Conservation (phyloP, 2,329 filamentous ascomycete genomes). For the Cladorrhinum sp. region DNA sequence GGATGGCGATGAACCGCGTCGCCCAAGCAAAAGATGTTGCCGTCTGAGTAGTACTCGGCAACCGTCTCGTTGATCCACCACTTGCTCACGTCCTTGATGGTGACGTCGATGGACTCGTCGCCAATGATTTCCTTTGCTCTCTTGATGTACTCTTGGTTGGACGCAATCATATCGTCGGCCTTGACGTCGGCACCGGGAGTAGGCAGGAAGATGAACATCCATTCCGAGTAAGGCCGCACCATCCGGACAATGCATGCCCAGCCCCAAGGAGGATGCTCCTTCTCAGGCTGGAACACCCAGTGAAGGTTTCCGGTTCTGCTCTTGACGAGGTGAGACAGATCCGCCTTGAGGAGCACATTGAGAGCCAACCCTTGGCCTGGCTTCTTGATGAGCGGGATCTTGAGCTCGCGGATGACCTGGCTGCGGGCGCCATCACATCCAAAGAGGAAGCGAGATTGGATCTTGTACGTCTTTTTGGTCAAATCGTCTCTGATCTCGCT, state of each 20-base stretch:
- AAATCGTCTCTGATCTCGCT: slow-evolving; percentile 24
- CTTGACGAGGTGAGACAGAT: slow-evolving; percentile 47
- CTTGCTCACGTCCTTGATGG: slow-evolving; percentile 51
- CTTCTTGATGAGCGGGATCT: slow-evolving; percentile 32
- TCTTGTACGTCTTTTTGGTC: slow-evolving; percentile 29
- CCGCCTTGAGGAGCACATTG: slow-evolving; percentile 40
- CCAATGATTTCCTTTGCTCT: slow-evolving; percentile 51
- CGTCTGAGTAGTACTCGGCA: slow-evolving; percentile 51
- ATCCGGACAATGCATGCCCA: slow-evolving; percentile 52
- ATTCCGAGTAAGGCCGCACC: slow-evolving; percentile 62
- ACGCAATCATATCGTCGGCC: slow-evolving; percentile 35
- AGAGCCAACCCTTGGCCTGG: slow-evolving; percentile 34
- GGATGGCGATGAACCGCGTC: slow-evolving; percentile 58
- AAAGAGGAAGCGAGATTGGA: slow-evolving; percentile 54
- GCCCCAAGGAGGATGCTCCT: slow-evolving; percentile 49
- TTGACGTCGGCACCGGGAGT: slow-evolving; percentile 36
- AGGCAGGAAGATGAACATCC: slow-evolving; percentile 55
- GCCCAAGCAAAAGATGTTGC: slow-evolving; percentile 46
- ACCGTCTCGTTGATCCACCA: slow-evolving; percentile 62
- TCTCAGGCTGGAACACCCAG: slow-evolving; percentile 56
- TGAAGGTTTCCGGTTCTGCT: slow-evolving; percentile 52
- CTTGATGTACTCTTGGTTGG: slow-evolving; percentile 43
- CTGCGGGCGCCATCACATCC: slow-evolving; percentile 51
- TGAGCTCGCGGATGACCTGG: slow-evolving; percentile 35
- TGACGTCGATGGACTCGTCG: slow-evolving; percentile 46